A percentile compares a stretch with the other conserved stretches of the same genome.
Conservation (phyloP, 225 moss, liverwort and hornwort species). For the Pseudoscleropodium purum region DNA sequence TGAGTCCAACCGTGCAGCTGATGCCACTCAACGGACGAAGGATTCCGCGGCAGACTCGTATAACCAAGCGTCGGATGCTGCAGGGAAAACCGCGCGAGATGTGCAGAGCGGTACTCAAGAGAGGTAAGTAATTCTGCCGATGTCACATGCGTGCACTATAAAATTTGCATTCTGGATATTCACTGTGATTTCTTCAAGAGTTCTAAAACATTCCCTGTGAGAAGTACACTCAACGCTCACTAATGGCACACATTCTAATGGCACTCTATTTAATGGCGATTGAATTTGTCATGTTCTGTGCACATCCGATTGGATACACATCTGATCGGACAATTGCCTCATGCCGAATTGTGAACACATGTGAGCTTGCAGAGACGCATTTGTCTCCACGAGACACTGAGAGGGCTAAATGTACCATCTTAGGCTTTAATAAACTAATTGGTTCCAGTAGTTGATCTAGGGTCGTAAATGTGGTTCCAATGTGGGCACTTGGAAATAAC, state of each 20-base stretch:
- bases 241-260: not conserved
- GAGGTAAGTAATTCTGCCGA: not conserved
- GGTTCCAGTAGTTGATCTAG: not conserved
- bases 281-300: not conserved
- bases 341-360: not conserved
- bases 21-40: conserved; percentile 2
- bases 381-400: not conserved
- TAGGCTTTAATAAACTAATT: no score
- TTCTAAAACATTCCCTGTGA: not conserved
- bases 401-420: not conserved
- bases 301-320: not conserved
- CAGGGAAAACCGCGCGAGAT: not conserved
- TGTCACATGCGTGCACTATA: not conserved
- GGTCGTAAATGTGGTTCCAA: not conserved
- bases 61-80: not conserved
- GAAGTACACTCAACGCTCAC: not conserved
- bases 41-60: not conserved
- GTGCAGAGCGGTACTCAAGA: not conserved
- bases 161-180: not conserved
- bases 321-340: not conserved
- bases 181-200: not conserved
- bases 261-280: not conserved
- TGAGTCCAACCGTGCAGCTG: conserved; percentile 9
- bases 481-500: not conserved
- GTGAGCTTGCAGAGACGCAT: not conserved